Evolutionary conservation across 2,329 filamentous ascomycete species (phyloP).

Genomic region (Beauveria asiatica): DNA sequence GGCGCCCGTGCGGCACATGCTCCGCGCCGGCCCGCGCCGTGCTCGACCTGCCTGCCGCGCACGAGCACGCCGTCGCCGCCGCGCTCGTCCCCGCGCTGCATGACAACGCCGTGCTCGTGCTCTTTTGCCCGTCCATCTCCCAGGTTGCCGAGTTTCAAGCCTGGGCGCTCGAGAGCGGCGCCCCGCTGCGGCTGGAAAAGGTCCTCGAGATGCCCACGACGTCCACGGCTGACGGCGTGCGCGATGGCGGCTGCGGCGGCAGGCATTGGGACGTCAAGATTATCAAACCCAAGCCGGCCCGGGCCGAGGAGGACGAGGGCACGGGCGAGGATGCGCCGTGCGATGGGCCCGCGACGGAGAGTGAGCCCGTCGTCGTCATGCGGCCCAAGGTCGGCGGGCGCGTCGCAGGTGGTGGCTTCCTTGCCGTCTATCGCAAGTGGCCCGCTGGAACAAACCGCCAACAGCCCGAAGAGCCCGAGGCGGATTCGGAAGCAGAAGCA

Average conservation of each 20-base stretch:
- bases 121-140: slow-evolving; percentile 72
- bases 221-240: slow-evolving; percentile 31
- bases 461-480: background rate
- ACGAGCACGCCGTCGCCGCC: slow-evolving; percentile 32
- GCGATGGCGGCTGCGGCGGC: slow-evolving; percentile 40
- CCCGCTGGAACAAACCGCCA: slow-evolving; percentile 12
- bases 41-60: slow-evolving; percentile 61
- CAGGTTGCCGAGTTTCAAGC: slow-evolving; percentile 57
- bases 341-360: background rate
- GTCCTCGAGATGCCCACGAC: slow-evolving; percentile 48
- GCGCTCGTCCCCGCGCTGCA: slow-evolving; percentile 50
- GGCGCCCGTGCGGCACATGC: slow-evolving; percentile 4
- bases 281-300: slow-evolving; percentile 24
- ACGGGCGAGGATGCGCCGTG: background rate
- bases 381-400: slow-evolving; percentile 33
- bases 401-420: slow-evolving; percentile 32
- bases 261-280: slow-evolving; percentile 56
- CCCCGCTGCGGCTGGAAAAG: slow-evolving; percentile 48
- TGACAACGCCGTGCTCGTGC: slow-evolving; percentile 54
- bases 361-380: slow-evolving; percentile 29
- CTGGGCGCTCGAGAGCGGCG: slow-evolving; percentile 38
- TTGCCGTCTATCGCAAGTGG: slow-evolving; percentile 30
- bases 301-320: slow-evolving; percentile 14
- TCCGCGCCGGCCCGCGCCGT: slow-evolving; percentile 46
- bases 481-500: background rate